Base-by-base conservation (phyloP, 2,329 filamentous ascomycete species). In the Aspergillus ibericus region DNA sequence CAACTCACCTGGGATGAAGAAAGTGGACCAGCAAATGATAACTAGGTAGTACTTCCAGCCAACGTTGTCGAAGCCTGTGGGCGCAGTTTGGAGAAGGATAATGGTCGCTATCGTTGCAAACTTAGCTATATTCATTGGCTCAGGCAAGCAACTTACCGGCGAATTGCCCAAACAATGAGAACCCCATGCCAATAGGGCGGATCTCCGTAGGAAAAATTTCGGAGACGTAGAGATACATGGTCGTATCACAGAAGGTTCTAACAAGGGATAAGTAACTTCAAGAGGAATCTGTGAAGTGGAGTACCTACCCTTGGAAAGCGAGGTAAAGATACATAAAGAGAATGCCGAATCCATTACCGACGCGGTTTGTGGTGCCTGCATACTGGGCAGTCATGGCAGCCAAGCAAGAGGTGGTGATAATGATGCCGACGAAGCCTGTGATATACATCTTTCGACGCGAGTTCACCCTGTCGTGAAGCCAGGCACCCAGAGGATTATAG, bases 1-100 rank as follows among this genome's bases (percentile, higher is more conserved):
- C 1, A 40, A 15, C 67, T 20, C 68, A 72, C 71, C 59, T 27
- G 78, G 78, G 60, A 79, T 72, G 58, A 78, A 78, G 51, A 77
- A 64, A 29, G 67, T 68, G 25, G 73, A 79, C 77, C 78, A 81
- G 51, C 69, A 70, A 27, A 81, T 80, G 32, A 81, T 75, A 25
- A 82, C 74, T 1, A 82, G 72, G 58, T 81, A 82, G 64, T 80
- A 82, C 65, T 80, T 82, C 81, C 80, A 83, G 5, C 79, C 79
- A 0, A 79, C 73, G 5, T 75, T 69, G 5, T 72, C 72, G 60
- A 82, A 78, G 0, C 77, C 77, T 53, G 75, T 75, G 0, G 78
- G 77, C 0, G 74, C 77, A 0, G 78, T 81, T 63, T 83, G 78
- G 0, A 83, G 70, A 0, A 82, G 72, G 20, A 83, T 78, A 1